A percentile compares a stretch with the other conserved stretches of the same genome.
phyloP scores from a whole-genome alignment of 148 eudicot genomes.

The Euryodendron excelsum region DNA sequence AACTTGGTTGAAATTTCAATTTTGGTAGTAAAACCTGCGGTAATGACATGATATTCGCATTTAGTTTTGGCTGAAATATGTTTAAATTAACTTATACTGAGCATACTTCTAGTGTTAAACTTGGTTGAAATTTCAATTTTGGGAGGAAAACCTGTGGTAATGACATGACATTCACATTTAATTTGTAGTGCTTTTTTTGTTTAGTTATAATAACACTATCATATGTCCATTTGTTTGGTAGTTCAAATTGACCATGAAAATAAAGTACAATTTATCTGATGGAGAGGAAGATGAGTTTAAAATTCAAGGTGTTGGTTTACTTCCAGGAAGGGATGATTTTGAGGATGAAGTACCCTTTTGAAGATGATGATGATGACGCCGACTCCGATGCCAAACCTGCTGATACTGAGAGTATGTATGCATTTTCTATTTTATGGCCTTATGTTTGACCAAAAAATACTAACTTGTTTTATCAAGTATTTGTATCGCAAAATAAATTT shows the following conservation, averaged over 20 bases:
- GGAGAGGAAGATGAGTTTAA: constrained; percentile 89
- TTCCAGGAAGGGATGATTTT: constrained; percentile 69
- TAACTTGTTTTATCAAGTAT: too few relatives aligned
- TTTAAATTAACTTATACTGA: too few relatives aligned
- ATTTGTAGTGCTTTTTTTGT: not conserved
- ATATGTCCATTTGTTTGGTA: constrained; percentile 23
- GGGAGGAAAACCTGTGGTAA: not conserved
- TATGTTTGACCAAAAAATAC: too few relatives aligned
- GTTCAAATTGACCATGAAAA: constrained; percentile 66
- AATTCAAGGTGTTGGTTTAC: constrained; percentile 27
- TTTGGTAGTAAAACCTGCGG: too few relatives aligned
- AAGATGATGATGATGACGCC: constrained; percentile 59
- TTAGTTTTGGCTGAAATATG: too few relatives aligned
- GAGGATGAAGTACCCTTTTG: too few relatives aligned
- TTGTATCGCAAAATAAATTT: too few relatives aligned
- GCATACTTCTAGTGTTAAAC: too few relatives aligned
- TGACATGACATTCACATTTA: not conserved
- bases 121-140: too few relatives aligned
- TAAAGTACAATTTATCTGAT: constrained; percentile 79
- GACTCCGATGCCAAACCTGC: constrained; percentile 43
- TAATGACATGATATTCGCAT: too few relatives aligned
- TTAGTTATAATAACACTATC: not conserved
- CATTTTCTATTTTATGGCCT: constrained; percentile 2
- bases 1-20: not conserved
- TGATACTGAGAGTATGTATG: constrained; percentile 38